Evolutionary conservation across 805 yeast genomes (phyloP), one percentile per base, ranked within the genome.

Genomic region (Lipomyces spencermartinsiae): DNA sequence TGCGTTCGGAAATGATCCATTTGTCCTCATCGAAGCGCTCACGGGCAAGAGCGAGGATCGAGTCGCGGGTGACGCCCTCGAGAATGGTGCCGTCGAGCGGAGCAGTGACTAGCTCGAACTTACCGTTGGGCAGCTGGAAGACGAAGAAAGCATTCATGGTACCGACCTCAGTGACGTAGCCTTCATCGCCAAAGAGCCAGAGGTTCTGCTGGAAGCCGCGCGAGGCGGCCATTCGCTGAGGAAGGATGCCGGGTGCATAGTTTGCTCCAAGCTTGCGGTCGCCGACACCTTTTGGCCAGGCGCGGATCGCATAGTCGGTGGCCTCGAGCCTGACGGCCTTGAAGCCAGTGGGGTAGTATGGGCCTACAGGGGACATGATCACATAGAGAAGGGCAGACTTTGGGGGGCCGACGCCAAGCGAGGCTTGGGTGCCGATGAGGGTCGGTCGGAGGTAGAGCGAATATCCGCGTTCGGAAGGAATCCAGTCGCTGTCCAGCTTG

Each of bases 231-330:
- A 91, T 89, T 74, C 86, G 83, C 82, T 92, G 97, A 39, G 98
- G 98, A 78, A 86, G 84, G 76, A 93, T 87, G 79, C 97, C 91
- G 71, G 98, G 98, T 58, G 98, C 99, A 78, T 94, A 94, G 84
- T 94, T 94, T 70, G 97, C 98, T 80, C 99, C 99, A 76, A 94
- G 87, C 82, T 94, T 94, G 80, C 87, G 89, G 86, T 94, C 90
- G 81, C 99, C 99, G 75, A 88, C 93, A 80, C 98, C 99, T 76
- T 97, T 97, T 78, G 98, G 98, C 98, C 98, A 94, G 37, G 99
- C 98, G 83, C 99, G 91, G 43, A 93, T 93, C 61, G 97, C 97
- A 75, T 91, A 88, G 78, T 92, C 97, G 46, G 97, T 93, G 73
- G 98, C 98, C 82, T 94, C 97, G 72, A 95, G 85, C 70, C 87